Evolutionary conservation across 2,329 filamentous ascomycete species (phyloP), one percentile per base, ranked within the genome.

Genomic region (Aspergillus awamori): DNA sequence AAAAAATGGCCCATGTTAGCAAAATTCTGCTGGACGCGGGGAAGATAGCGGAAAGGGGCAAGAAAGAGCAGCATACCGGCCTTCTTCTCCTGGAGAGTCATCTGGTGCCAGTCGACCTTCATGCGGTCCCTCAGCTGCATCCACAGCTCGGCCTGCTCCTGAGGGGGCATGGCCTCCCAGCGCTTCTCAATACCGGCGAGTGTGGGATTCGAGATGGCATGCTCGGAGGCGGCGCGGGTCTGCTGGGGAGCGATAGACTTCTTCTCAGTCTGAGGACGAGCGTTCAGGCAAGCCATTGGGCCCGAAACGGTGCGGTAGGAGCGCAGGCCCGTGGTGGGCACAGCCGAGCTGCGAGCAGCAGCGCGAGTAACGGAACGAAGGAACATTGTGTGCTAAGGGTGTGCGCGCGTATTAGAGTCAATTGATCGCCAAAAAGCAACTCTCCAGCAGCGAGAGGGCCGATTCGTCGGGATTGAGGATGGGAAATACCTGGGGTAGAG

Each of bases 61-160:
- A 47, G 30, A 8, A 8, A 49, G n/a, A 30, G 54, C 30, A 63
- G 92, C 93, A 79, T 89, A 97, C 95, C 94, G 73, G 95, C 95
- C 86, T 96, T 98, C 91, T 99, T 97, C 87, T 99, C 95, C 81
- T 95, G 90, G 75, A 96, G 71, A 56, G 95, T 97, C 83, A 99
- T 84, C 77, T 98, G 92, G 76, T 89, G 87, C 95, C 95, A 99
- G 84, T 92, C 93, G 73, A 87, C 88, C 91, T 97, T 97, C 95
- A 99, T 99, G 77, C 95, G 90, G 83, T 99, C 95, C 81, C 95
- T 88, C 80, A 99, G 85, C 72, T 90, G 85, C 95, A 99, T 99
- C 95, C 95, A 99, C 73, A 99, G 85, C 78, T 99, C 95, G 70
- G 95, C 95, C 88, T 99, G 95, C 87, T 99, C 95, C 86, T 97